Percentiles rank a stretch among this genome's conserved stretches.
These are phyloP conservation scores for Xylaria bambusicola DNA, from an alignment of 495 filamentous ascomycete genomes.

Conservation along the genomic window DNA sequence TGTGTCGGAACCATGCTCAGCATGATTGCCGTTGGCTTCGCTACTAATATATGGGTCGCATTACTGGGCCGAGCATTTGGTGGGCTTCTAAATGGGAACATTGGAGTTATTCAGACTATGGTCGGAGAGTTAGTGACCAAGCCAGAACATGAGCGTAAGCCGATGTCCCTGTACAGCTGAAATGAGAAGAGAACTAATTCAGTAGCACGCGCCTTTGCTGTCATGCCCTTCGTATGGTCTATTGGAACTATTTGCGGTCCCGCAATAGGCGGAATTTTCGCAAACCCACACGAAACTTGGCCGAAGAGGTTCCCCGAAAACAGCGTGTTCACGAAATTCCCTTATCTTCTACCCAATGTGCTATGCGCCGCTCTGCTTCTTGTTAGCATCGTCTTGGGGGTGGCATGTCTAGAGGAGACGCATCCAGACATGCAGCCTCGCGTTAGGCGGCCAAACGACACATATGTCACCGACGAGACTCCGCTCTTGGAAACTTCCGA, in stretches of 20 bases:
- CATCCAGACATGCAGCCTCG: slow-evolving; percentile 76
- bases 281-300: slow-evolving; percentile 69
- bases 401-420: slow-evolving; percentile 74
- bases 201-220: slow-evolving; percentile 72
- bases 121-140: slow-evolving; percentile 78
- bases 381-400: slow-evolving; percentile 72
- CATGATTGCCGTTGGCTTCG: slow-evolving; percentile 79
- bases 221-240: slow-evolving; percentile 87
- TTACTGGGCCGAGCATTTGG: slow-evolving; percentile 73
- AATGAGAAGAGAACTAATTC: slow-evolving; percentile 37
- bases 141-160: slow-evolving; percentile 81
- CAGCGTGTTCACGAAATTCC: slow-evolving; percentile 71
- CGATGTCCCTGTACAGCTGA: no score
- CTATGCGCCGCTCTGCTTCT: slow-evolving; percentile 73
- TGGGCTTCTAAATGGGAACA: slow-evolving; percentile 82
- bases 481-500: slow-evolving; percentile 72
- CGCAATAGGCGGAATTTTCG: slow-evolving; percentile 76
- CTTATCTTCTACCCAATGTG: slow-evolving; percentile 81
- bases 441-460: slow-evolving; percentile 52
- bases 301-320: slow-evolving; percentile 63
- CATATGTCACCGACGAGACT: slow-evolving; percentile 62
- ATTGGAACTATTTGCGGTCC: slow-evolving; percentile 84
- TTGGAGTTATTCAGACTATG: slow-evolving; percentile 92
- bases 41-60: slow-evolving; percentile 77
- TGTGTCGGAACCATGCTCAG: slow-evolving; percentile 79